Base-by-base conservation (phyloP, 1,284 basidiomycete species). In the Moesziomyces aphidis region DNA sequence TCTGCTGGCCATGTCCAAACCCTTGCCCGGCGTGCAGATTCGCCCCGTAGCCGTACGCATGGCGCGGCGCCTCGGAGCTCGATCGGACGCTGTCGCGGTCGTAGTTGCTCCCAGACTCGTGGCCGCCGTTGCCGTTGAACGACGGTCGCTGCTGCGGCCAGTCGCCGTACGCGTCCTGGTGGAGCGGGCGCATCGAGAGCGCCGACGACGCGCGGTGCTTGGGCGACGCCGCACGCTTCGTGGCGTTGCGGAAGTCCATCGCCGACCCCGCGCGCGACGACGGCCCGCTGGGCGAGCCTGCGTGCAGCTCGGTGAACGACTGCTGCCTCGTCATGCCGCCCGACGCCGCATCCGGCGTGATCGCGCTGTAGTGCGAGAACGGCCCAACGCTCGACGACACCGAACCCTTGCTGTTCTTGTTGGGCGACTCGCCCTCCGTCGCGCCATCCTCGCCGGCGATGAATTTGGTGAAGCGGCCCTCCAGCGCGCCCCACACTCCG, bases 381-480 rank as follows among this genome's bases (percentile, higher is more conserved):
- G 96, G 93, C 0, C 95, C 96, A 8, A 85, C 60, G 43, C 70
- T 76, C 28, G 61, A 51, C 9, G 69, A 50, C 4, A 53, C 63
- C n/a, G 23, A 60, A n/a, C 64, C 64, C 63, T 62, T 83, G 73
- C 49, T 83, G 74, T 49, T 75, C 76, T 76, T 69, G 34, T 89
- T 9, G 85, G 85, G 59, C 50, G 75, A 63, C 82, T 86, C 68
- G 85, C 87, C 50, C 85, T 66, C 57, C n/a, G 51, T 10, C 11
- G 42, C 64, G 15, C 66, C 74, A 13, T 83, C 82, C 49, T 84
- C 83, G 15, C 83, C 97, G 15, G 95, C 94, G 69, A 99, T 96
- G 78, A 99, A 92, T 84, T 97, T 97, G 31, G 94, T 95, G 76
- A 99, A 90, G 15, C 92, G 89, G n/a, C 93, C 92, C 85, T 96